Evolutionary conservation across 2,329 filamentous ascomycete genomes (phyloP).

Genomic region (Boeremia lycopersici): DNA sequence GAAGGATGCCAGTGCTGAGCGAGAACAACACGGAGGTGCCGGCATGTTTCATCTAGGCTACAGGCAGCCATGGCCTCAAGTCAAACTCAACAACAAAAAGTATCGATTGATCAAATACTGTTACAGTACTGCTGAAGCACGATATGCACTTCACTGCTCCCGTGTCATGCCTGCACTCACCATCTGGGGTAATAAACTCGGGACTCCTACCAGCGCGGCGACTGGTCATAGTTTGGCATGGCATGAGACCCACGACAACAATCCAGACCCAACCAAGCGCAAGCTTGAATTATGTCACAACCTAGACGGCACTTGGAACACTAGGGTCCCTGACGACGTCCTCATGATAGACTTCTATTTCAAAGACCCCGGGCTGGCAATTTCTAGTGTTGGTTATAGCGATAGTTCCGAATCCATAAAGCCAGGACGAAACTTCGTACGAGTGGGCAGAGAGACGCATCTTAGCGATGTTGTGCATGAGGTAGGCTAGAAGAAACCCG

Average conservation of each 20-base stretch:
- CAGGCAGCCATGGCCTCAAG: background rate
- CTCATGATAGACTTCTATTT: too few relatives aligned
- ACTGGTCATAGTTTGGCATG: background rate
- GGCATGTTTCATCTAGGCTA: background rate
- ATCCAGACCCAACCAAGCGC: too few relatives aligned
- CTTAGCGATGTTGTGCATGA: background rate
- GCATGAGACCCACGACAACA: background rate
- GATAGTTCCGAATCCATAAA: background rate
- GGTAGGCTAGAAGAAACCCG: background rate
- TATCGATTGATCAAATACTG: background rate
- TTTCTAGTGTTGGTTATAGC: background rate
- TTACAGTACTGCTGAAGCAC: background rate
- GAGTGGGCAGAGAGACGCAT: background rate
- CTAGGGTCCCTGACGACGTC: too few relatives aligned
- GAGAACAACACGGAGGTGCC: background rate
- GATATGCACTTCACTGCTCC: background rate
- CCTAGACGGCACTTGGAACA: too few relatives aligned
- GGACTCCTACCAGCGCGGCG: background rate
- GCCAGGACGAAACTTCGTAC: background rate
- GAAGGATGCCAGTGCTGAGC: background rate
- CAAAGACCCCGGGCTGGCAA: too few relatives aligned
- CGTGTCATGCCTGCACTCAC: background rate
- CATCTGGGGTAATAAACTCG: background rate
- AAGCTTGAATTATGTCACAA: too few relatives aligned
- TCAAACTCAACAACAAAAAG: background rate